These are phyloP conservation scores for Pelargonium australe DNA, from an alignment of 441 rosid genomes.

Conservation along the genomic window DNA sequence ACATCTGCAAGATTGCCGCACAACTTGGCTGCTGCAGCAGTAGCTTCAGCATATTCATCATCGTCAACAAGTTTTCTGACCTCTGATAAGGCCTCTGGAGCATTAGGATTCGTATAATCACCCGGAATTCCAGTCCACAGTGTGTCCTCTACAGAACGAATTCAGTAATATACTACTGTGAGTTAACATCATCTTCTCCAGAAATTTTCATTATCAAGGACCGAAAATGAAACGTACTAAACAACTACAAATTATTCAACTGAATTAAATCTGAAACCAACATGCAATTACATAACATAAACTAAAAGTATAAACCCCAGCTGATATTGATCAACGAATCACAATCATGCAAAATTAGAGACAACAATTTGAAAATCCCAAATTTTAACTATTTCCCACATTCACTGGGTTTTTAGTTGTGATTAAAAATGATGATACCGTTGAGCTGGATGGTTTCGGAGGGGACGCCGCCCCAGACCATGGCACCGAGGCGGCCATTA, in stretches of 20 bases:
- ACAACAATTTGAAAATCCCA: background rate
- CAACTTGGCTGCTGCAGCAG: conserved; percentile 13
- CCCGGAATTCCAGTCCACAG: conserved; percentile 23
- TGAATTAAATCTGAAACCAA: background rate
- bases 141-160: conserved; percentile 19
- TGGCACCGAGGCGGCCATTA: conserved; percentile 21
- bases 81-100: conserved; percentile 11
- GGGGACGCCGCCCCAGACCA: conserved; percentile 22
- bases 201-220: background rate
- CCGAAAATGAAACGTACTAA: background rate
- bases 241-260: background rate
- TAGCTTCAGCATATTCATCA: conserved; percentile 17
- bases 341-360: background rate
- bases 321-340: background rate
- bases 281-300: background rate
- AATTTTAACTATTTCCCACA: background rate
- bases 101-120: conserved; percentile 15
- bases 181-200: conserved; percentile 1
- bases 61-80: conserved; percentile 21
- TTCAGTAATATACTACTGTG: background rate
- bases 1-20: conserved; percentile 19
- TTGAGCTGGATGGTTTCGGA: conserved; percentile 21
- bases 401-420: background rate
- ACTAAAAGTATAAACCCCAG: background rate
- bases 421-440: conserved; percentile 4